Base-by-base conservation (phyloP, 1,284 basidiomycete species). In the Rhodotorula glutinis region DNA sequence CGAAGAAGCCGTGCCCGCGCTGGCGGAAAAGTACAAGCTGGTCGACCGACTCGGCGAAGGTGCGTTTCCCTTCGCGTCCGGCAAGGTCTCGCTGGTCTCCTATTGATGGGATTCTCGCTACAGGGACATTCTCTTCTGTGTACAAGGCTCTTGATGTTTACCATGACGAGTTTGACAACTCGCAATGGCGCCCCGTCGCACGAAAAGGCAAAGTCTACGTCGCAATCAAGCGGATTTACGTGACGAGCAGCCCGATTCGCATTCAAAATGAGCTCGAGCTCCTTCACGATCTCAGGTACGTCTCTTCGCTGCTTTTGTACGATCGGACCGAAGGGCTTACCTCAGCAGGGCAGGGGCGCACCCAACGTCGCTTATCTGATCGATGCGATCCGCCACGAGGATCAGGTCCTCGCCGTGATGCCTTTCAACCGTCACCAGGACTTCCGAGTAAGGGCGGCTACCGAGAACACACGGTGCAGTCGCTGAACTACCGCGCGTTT, bases 211-310 rank as follows among this genome's bases (percentile, higher is more conserved):
- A 73, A 53, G 79, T 89, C 23, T 92, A 89, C 76, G 93, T 98
- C 49, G 95, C 95, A 0, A 83, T 99, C 75, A 98, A 99, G 82
- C 86, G 94, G 74, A 98, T 99, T 77, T 92, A 98, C 77, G 94
- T 94, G 33, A 98, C 95, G 0, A 94, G 91, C 76, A 92, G 88
- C 70, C 95, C 95, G 0, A 87, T 89, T 65, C 84, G 96, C 25
- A 95, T 98, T 76, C 84, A 88, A 60, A 99, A 98, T 78, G 96
- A 99, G 79, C 86, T 99, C 63, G 82, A 87, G n/a, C 92, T 99
- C 66, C 85, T 99, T 82, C 88, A 92, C 78, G 87, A 89, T 58
- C 74, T 84, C 17, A 78, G 82, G 79, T 80, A 52, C 54, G 75
- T 68, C 17, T 41, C 1, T 14, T n/a, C n/a, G n/a, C n/a, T n/a